Percentiles rank a stretch among this genome's conserved stretches.
phyloP scores from a whole-genome alignment of 257 asterid genomes.

The Fraxinus excelsior region DNA sequence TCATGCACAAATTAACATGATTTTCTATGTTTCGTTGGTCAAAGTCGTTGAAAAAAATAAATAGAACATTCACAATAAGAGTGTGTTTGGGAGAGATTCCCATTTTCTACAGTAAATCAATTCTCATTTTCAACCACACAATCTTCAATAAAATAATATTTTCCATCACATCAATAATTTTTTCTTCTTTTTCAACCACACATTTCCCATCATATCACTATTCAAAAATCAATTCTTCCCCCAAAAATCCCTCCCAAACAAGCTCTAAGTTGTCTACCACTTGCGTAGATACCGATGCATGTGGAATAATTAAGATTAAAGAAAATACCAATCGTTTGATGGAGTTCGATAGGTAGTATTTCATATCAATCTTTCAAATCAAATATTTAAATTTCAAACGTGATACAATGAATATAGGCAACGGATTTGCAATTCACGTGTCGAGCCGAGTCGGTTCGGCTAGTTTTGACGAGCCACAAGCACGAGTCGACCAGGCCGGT shows the following conservation, averaged over 20 bases:
- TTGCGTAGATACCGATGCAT: background rate
- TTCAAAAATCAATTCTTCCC: no score
- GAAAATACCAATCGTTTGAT: background rate
- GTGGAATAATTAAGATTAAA: background rate
- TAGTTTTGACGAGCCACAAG: no score
- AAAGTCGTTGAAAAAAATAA: background rate
- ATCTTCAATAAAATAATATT: no score
- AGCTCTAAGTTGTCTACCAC: background rate
- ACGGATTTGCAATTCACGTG: background rate
- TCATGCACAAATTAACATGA: background rate
- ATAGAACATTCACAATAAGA: background rate
- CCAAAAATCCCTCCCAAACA: no score
- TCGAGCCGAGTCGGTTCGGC: no score
- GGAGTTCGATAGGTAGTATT: constrained; percentile 21
- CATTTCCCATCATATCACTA: no score
- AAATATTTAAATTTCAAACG: background rate
- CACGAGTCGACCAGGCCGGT: no score
- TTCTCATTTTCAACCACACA: no score
- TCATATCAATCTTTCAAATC: constrained; percentile 19
- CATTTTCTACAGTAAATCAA: no score
- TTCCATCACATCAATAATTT: no score
- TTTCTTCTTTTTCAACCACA: no score
- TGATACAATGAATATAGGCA: background rate
- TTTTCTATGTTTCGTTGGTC: background rate
- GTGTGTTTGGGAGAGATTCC: no score